Base-by-base conservation (phyloP, 345 rosid species). In the Salix arbutifolia region DNA sequence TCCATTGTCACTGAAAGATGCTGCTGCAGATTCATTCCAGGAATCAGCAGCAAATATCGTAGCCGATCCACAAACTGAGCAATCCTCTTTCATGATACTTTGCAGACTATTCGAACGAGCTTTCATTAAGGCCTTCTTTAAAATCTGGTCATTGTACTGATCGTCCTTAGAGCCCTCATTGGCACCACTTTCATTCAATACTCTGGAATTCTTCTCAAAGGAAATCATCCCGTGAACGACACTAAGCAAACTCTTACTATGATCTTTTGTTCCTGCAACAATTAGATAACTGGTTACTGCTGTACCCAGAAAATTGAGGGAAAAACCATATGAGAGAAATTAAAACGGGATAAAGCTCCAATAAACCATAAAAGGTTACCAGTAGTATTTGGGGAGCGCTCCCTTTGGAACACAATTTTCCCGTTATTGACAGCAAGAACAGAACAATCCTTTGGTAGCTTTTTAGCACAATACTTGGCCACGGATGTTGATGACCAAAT, bases 41-140 rank as follows among this genome's bases (percentile, higher is more conserved):
- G 72, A 79, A 53, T 70, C 61, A 44, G 77, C 77, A 48, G 68
- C 28, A 77, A 80, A 78, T 35, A 70, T 67, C 75, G 82, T 75
- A 73, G 66, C 79, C 1, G 82, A 72, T 75, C 88, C 88, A 84
- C 96, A 93, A 84, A 90, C 76, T 4, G 91, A 87, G 84, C 96
- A 93, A 40, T 80, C 76, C 75, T 53, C 78, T 68, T 79, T 86
- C 68, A 61, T 42, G 53, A 76, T 64, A 74, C 61, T 67, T 78
- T 80, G 87, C 75, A 67, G 42, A 58, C 61, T 48, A 56, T 85
- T 86, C 0, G 77, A 67, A 64, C 85, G 72, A 4, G 87, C 81
- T 76, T 90, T 81, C 1, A 31, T 77, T 44, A 90, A 85, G 70
- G 84, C 90, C 81, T 84, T 81, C 75, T 80, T 76, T 78, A 91